Base-by-base conservation (phyloP, 805 yeast species). In the Cyberlindnera lachancei region DNA sequence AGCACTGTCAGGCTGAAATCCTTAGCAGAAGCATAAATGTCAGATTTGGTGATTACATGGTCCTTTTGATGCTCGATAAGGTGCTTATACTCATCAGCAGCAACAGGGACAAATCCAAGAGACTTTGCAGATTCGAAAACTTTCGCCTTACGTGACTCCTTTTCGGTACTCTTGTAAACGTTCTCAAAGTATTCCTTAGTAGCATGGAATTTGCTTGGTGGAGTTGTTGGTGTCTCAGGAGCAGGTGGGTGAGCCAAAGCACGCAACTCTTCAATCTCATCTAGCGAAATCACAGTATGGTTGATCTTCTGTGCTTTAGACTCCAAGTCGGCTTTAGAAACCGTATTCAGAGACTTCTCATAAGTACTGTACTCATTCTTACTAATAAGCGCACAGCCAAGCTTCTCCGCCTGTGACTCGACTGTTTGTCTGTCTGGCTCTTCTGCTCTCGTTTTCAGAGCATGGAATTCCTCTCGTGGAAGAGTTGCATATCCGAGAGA, bases 1-100 rank as follows among this genome's bases (percentile, higher is more conserved):
- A 71, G 40, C 1, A 70, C 64, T 3, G 65, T 56, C 30, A 71
- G 46, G 7, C 64, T 63, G 41, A 65, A 64, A 12, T 51, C 51
- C 45, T 59, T 63, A 4, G 77, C 58, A 14, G 50, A 53, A 23
- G 52, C 45, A 33, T 55, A 54, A 6, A 60, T 41, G 27, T 56
- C 59, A 2, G 57, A 40, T 29, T 53, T 57, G 3, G 59, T 58
- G n/a, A 55, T 34, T 12, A 45, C 35, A 20, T 48, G 49, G 15
- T 50, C 49, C 31, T 52, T 48, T 37, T 55, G 59, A 26, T 48
- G 50, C 14, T 52, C 58, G 14, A 47, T 31, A 13, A 59, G 37
- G 10, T 41, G 44, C 22, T 46, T 53, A 40, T 57, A 63, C 25
- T 61, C 64, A 12, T 50, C 59, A 17, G 51, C 42, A 2, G 59